Percentiles rank a stretch among this genome's conserved stretches.
phyloP scores from a whole-genome alignment of 1,139 yeast genomes.

The Geotrichum cucujoidarum region DNA sequence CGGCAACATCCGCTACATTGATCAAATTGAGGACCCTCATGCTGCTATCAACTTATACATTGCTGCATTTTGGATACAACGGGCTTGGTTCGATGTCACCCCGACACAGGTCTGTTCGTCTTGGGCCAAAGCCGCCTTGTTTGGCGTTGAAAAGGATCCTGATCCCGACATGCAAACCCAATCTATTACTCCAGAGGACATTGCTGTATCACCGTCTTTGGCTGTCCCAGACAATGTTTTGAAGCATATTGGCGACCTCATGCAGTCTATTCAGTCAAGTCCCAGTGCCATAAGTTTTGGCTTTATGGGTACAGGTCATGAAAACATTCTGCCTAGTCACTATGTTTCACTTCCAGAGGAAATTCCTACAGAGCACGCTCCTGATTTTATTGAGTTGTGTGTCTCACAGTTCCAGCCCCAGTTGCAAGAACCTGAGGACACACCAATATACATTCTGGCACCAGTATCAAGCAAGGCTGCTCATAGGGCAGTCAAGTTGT shows the following conservation, averaged over 20 bases:
- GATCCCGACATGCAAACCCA: neutral
- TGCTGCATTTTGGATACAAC: slow-evolving; percentile 16
- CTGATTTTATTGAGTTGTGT: slow-evolving; percentile 17
- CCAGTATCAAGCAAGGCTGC: slow-evolving; percentile 1
- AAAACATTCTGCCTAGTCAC: neutral
- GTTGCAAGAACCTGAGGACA: neutral
- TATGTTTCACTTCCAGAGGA: slow-evolving; percentile 16
- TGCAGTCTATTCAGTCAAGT: neutral
- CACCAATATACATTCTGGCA: slow-evolving; percentile 7
- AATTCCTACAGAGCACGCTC: slow-evolving; percentile 5
- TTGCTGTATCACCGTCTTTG: neutral
- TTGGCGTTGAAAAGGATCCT: neutral
- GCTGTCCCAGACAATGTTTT: neutral
- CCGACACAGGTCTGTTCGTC: slow-evolving; percentile 3
- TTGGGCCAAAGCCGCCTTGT: slow-evolving; percentile 15
- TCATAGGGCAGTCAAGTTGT: slow-evolving; percentile 6
- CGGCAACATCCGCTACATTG: neutral
- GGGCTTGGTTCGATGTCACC: slow-evolving; percentile 17
- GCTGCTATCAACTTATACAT: slow-evolving; percentile 13
- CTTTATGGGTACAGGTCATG: slow-evolving; percentile 9
- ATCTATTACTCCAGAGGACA: neutral
- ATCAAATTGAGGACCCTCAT: slow-evolving; percentile 13
- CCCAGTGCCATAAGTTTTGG: slow-evolving; percentile 4
- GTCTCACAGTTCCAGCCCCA: slow-evolving; percentile 16
- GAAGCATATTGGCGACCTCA: neutral